Percentiles rank a stretch among this genome's conserved stretches.
These are phyloP conservation scores for Cryphonectria radicalis DNA, from an alignment of 2,329 filamentous ascomycete genomes.

Conservation along the genomic window DNA sequence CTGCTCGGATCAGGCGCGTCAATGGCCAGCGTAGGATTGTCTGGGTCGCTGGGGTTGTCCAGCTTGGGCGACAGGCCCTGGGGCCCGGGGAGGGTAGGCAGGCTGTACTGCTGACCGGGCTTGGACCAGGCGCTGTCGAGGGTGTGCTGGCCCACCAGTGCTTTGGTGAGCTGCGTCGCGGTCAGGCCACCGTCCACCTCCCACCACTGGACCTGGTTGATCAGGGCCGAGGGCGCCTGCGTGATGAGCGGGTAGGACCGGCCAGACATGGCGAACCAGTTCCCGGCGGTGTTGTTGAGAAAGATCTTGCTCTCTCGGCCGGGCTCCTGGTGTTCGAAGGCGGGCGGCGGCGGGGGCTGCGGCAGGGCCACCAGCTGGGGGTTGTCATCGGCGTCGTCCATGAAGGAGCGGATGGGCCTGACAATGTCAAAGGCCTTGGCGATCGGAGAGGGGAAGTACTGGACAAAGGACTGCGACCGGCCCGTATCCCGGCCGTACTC, in stretches of 20 bases:
- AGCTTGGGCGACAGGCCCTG: conserved; percentile 19
- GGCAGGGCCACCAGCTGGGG: conserved; percentile 78
- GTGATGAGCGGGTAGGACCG: conserved; percentile 83
- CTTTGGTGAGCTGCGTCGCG: conserved; percentile 58
- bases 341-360: conserved; percentile 72
- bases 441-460: conserved; percentile 76
- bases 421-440: conserved; percentile 89
- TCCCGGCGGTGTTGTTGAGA: conserved; percentile 84
- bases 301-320: conserved; percentile 72
- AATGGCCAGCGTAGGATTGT: conserved; percentile 37
- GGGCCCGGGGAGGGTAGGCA: conserved; percentile 30
- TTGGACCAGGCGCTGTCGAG: conserved; percentile 51
- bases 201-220: conserved; percentile 51
- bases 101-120: conserved; percentile 23
- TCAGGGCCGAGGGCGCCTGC: conserved; percentile 58
- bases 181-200: conserved; percentile 43
- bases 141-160: conserved; percentile 73
- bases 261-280: conserved; percentile 94
- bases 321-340: conserved; percentile 53
- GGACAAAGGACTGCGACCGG: conserved; percentile 62
- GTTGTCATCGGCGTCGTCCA: conserved; percentile 52
- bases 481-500: conserved; percentile 64
- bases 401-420: conserved; percentile 52
- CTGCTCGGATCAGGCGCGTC: conserved; percentile 29
- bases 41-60: conserved; percentile 37